These are phyloP conservation scores for Leccinum broughii DNA, from an alignment of 768 basidiomycete genomes.

Conservation along the genomic window DNA sequence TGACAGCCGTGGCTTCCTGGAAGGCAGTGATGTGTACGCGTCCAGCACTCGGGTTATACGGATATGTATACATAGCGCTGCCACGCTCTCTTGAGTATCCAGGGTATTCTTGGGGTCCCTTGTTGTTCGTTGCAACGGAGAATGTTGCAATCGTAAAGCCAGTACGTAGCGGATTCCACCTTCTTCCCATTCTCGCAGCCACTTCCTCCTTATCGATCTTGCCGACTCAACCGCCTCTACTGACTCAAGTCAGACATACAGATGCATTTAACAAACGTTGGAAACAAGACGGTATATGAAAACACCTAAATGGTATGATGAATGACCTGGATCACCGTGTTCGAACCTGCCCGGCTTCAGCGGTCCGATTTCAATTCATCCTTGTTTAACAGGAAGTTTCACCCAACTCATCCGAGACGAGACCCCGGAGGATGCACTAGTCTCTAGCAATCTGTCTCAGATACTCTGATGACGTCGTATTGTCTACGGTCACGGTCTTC, in stretches of 20 bases:
- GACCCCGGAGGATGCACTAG: constrained; percentile 32
- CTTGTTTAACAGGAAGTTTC: constrained; percentile 47
- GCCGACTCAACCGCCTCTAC: constrained; percentile 18
- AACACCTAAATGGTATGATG: constrained; percentile 41
- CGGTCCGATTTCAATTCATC: constrained; percentile 39
- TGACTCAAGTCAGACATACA: not conserved
- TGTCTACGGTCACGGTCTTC: not conserved
- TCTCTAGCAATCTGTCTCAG: constrained; percentile 39
- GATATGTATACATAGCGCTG: constrained; percentile 2
- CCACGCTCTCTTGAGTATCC: not conserved
- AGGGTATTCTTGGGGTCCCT: constrained; percentile 15
- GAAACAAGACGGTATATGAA: constrained; percentile 30
- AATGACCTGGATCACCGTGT: constrained; percentile 27
- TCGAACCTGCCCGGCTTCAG: constrained; percentile 36
- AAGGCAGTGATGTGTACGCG: too few species aligned
- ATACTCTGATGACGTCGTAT: not conserved
- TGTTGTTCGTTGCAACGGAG: constrained; percentile 13
- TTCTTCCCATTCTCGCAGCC: constrained; percentile 7
- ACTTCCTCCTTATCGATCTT: constrained; percentile 16
- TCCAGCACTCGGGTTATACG: too few species aligned
- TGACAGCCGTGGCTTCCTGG: too few species aligned
- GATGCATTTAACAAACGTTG: constrained; percentile 9
- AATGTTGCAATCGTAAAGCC: constrained; percentile 11
- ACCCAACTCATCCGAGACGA: constrained; percentile 42
- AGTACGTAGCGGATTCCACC: constrained; percentile 17